These are phyloP conservation scores for Chlamydomonas sphaeroides DNA, from an alignment of 139 green algal species.

Conservation along the genomic window DNA sequence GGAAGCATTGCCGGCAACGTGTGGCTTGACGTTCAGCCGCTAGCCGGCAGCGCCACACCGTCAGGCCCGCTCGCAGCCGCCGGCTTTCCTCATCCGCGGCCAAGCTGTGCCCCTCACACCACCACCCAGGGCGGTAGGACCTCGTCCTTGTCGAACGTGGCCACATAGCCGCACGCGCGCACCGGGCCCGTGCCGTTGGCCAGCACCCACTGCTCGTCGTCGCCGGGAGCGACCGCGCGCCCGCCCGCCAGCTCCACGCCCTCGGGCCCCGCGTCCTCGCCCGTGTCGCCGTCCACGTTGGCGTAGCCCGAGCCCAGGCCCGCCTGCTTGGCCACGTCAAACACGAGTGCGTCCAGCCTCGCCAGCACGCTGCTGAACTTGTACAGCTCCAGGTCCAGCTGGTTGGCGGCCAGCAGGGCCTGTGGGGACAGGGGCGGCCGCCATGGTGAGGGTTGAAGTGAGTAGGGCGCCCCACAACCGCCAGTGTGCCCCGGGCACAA, in stretches of 20 bases:
- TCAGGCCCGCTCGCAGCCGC: too few species aligned
- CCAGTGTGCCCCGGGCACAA: too few species aligned
- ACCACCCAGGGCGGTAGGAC: not conserved
- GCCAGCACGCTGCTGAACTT: constrained; percentile 20
- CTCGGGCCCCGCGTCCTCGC: not conserved
- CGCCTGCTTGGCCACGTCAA: constrained; percentile 14
- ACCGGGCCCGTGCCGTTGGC: not conserved
- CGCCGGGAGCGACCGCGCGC: not conserved
- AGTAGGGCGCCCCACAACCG: too few species aligned
- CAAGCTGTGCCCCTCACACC: not conserved
- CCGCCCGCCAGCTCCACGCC: not conserved
- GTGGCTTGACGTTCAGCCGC: too few species aligned
- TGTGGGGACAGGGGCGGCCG: too few species aligned
- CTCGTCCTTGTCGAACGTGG: not conserved
- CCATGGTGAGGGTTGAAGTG: too few species aligned
- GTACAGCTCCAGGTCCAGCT: constrained; percentile 40
- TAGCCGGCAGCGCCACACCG: too few species aligned
- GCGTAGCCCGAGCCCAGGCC: constrained; percentile 21
- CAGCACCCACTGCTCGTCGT: constrained; percentile 38
- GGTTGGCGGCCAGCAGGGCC: not conserved
- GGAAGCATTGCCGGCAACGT: too few species aligned
- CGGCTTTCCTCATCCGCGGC: too few species aligned
- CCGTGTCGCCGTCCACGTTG: not conserved
- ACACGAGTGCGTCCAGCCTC: constrained; percentile 29
- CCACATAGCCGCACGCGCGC: constrained; percentile 1